These are phyloP conservation scores for Tolypocladium tropicale DNA, from an alignment of 2,329 filamentous ascomycete genomes.

Conservation along the genomic window DNA sequence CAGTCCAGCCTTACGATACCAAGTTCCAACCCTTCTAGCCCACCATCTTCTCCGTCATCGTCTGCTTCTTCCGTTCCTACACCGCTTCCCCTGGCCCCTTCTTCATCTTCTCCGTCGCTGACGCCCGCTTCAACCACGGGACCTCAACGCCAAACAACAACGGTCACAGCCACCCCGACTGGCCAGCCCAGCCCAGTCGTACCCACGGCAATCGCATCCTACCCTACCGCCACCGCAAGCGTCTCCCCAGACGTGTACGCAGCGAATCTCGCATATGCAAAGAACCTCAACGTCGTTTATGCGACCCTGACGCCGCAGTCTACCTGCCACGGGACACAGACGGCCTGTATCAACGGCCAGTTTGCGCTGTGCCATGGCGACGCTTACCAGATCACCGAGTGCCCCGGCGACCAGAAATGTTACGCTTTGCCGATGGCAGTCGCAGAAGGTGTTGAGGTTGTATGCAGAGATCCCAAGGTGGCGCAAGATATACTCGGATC, in stretches of 20 bases:
- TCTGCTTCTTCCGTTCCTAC: not conserved
- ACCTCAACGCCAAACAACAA: slow-evolving; percentile 1
- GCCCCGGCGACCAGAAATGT: slow-evolving; percentile 29
- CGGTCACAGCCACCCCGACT: slow-evolving; percentile 16
- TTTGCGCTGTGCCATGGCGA: slow-evolving; percentile 35
- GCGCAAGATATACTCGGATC: slow-evolving; percentile 33
- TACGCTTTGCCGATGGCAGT: slow-evolving; percentile 44
- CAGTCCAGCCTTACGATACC: not conserved
- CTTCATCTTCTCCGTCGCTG: slow-evolving; percentile 6
- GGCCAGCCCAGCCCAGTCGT: slow-evolving; percentile 25
- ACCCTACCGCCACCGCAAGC: slow-evolving; percentile 25
- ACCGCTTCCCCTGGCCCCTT: not conserved
- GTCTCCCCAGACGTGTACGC: slow-evolving; percentile 31
- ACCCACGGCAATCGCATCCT: slow-evolving; percentile 29
- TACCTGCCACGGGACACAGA: slow-evolving; percentile 34
- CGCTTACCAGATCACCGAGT: slow-evolving; percentile 29
- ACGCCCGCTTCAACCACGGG: not conserved
- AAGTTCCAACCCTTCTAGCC: not conserved
- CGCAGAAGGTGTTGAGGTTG: slow-evolving; percentile 35
- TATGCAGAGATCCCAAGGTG: slow-evolving; percentile 30
- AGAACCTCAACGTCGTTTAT: slow-evolving; percentile 37
- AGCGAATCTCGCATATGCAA: slow-evolving; percentile 33
- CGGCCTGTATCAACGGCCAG: slow-evolving; percentile 42
- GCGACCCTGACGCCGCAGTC: slow-evolving; percentile 31
- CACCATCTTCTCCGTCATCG: not conserved